These are phyloP conservation scores for Thymus mandschuricus DNA, from an alignment of 257 asterid genomes.

Conservation along the genomic window DNA sequence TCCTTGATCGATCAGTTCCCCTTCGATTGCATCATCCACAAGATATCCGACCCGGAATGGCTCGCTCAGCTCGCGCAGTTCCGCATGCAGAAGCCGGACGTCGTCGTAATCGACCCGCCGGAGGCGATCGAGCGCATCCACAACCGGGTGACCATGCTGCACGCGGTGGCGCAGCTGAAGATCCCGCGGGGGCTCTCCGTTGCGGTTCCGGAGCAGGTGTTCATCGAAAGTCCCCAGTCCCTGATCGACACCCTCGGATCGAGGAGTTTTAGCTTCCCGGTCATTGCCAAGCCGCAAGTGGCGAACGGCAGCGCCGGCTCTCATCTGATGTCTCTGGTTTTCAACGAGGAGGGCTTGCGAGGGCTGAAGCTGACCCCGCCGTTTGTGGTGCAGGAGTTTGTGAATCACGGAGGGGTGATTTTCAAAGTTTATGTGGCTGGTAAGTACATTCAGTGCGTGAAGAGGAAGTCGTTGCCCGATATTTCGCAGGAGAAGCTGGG, in stretches of 20 bases:
- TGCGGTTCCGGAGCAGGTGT: constrained; percentile 65
- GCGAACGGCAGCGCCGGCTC: constrained; percentile 69
- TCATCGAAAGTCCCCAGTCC: constrained; percentile 45
- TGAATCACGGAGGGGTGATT: constrained; percentile 86
- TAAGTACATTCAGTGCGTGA: constrained; percentile 60
- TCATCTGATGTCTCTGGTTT: constrained; percentile 69
- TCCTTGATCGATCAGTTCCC: constrained; percentile 69
- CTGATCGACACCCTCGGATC: constrained; percentile 13
- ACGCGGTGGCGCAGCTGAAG: constrained; percentile 49
- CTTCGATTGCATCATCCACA: constrained; percentile 73
- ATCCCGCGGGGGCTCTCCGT: constrained; percentile 28
- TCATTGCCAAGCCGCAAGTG: constrained; percentile 67
- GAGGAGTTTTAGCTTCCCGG: constrained; percentile 49
- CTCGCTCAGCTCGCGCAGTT: constrained; percentile 45
- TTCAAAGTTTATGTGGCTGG: constrained; percentile 89
- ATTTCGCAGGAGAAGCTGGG: constrained; percentile 42
- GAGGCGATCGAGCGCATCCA: constrained; percentile 63
- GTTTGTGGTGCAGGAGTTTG: constrained; percentile 77
- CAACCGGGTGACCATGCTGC: constrained; percentile 71
- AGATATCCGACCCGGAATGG: constrained; percentile 58
- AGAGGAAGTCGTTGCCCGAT: constrained; percentile 74
- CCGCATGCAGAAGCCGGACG: constrained; percentile 42
- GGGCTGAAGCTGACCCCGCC: constrained; percentile 50
- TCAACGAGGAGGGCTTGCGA: constrained; percentile 55
- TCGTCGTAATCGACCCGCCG: constrained; percentile 59